Evolutionary conservation across 1,139 yeast genomes (phyloP).

Genomic region (Saccharomyces hybrid): DNA sequence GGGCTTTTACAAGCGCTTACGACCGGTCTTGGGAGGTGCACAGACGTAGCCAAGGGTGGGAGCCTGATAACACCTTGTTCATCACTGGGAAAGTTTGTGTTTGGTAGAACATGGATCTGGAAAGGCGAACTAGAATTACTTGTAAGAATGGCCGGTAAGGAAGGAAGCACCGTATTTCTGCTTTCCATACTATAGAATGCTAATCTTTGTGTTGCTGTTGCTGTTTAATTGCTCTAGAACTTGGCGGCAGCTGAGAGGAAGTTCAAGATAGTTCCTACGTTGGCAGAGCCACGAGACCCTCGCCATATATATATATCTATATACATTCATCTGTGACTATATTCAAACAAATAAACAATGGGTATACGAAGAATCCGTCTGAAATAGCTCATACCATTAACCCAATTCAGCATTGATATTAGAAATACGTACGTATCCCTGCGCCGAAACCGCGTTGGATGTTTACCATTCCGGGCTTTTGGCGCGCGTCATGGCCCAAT

Average conservation of each 20-base stretch:
- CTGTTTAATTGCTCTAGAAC: no score
- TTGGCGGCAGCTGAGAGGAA: not conserved
- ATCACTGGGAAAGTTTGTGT: slow-evolving; percentile 10
- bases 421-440: not conserved
- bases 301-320: not conserved
- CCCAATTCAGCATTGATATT: not conserved
- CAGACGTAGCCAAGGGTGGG: slow-evolving; percentile 3
- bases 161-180: not conserved
- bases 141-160: not conserved
- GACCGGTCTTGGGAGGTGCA: not conserved
- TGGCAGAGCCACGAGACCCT: not conserved
- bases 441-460: not conserved
- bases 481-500: slow-evolving; percentile 1
- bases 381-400: not conserved
- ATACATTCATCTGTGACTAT: not conserved
- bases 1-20: not conserved
- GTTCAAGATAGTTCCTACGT: not conserved
- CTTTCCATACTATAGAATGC: not conserved
- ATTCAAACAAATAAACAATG: not conserved
- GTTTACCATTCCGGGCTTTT: not conserved
- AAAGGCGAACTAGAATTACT: not conserved
- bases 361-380: not conserved
- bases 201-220: no score
- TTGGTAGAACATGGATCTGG: not conserved
- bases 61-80: slow-evolving; percentile 7